Evolutionary conservation across 1,284 basidiomycete genomes (phyloP), one percentile per base, ranked within the genome.

Genomic region (Pseudozyma sp.): DNA sequence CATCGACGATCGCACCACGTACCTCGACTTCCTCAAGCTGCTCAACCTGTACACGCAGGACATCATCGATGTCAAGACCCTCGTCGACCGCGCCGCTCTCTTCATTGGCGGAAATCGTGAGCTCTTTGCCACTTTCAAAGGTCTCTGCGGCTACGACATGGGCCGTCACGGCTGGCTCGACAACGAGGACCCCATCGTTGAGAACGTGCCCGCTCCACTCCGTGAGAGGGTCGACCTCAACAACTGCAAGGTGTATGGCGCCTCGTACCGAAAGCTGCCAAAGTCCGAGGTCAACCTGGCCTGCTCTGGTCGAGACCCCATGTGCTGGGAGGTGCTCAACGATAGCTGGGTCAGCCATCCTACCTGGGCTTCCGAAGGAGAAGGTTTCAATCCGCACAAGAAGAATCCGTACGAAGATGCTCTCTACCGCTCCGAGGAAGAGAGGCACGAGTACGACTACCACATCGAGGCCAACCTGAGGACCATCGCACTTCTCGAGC

Each of bases 381-480:
- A 97, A 77, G 89, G 92, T 1, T 98, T 98, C 86, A 89, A 94
- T 63, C 90, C 95, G 6, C 94, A 97, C 86, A 96, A 96, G 88
- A 98, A 98, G 87, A 99, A 97, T 85, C 89, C 90, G 4, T 98
- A 93, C 85, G 97, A 99, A 85, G 95, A 98, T 81, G 93, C 93
- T 0, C 88, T 99, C 60, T 95, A 99, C 87, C 93, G 93, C 84
- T 92, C 93, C 77, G 97, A 99, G 85, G 97, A 99, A 84, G 97
- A 99, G 85, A 90, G 97, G 30, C 94, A 98, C 86, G 97, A 99
- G 86, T 99, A 95, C 85, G 94, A 97, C 81, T 96, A 97, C 78
- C 93, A 97, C 81, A 90, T 99, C 54, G 94, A 98, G 84, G 94
- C 92, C 43, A 91, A 98, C 80, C 86, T 91, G 17, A 91, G 95